Evolutionary conservation across 331 rosid species (phyloP), one percentile per base, ranked within the genome.

Genomic region (Malus hybrid): DNA sequence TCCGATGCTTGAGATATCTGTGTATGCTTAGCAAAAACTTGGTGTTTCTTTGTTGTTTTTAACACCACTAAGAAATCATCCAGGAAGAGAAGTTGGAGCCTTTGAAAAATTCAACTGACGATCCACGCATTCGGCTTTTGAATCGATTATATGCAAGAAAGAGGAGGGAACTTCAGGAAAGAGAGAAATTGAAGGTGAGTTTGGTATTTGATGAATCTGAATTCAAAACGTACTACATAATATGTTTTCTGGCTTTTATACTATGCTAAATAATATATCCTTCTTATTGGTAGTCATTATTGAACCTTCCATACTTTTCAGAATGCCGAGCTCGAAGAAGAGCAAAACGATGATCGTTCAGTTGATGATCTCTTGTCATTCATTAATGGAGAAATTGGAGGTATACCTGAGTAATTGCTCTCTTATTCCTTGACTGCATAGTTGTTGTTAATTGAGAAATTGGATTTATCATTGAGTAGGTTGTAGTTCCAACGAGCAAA

Each of bases 51-150:
- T 24, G 67, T 5, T 73, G 67, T 71, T 78, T 66, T 84, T 79
- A 72, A 57, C 71, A 72, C 57, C 61, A 3, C 26, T 24, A 15
- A 10, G 19, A 15, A 16, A 22, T 58, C 42, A 78, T 77, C 67
- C 86, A 93, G 98, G 98, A 93, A 81, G 97, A 93, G 79, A 93
- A 93, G 82, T 80, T 91, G 85, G 97, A 93, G 78, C 97, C 98
- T n/a, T 76, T 91, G 14, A 82, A 86, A 86, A 93, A 93, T 84
- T 81, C 84, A 70, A 88, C 91, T 3, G 98, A 89, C 39, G 97
- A 93, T 84, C 98, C 97, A 15, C 93, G 93, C 6, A 91, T 93
- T 18, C 88, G 97, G 73, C 98, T 93, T 79, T 77, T 93, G 46
- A 93, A 89, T 83, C 80, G 93, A 77, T 84, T 93, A 71, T 89